A percentile compares a stretch with the other conserved stretches of the same genome.
Evolutionary conservation across 2,329 filamentous ascomycete genomes (phyloP).

Genomic region (Fusarium redolens): DNA sequence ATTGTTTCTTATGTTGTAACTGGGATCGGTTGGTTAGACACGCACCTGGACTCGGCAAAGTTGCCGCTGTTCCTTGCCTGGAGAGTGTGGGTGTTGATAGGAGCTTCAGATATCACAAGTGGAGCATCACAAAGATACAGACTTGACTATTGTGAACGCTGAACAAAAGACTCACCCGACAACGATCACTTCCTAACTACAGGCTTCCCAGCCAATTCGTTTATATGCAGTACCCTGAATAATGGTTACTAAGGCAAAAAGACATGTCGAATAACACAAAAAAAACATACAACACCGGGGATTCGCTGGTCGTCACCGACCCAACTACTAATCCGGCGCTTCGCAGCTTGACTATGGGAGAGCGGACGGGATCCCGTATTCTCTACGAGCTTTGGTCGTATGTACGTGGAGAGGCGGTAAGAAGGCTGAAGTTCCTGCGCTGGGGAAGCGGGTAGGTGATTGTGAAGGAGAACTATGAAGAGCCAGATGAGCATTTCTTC

Average conservation of each 20-base stretch:
- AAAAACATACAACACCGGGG: slow-evolving; percentile 32
- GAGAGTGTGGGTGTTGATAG: no score
- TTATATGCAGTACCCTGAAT: not conserved
- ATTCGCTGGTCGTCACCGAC: slow-evolving; percentile 37
- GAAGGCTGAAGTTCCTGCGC: not conserved
- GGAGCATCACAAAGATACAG: not conserved
- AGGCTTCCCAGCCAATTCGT: not conserved
- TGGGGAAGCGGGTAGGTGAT: not conserved
- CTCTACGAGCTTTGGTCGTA: slow-evolving; percentile 30
- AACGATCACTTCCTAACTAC: not conserved
- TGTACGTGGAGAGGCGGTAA: not conserved
- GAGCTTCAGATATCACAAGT: not conserved
- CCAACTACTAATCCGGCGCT: slow-evolving; percentile 38
- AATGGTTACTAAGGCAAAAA: not conserved
- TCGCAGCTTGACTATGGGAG: slow-evolving; percentile 34
- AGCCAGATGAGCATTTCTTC: not conserved
- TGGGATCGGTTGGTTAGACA: not conserved
- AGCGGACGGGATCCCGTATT: slow-evolving; percentile 35
- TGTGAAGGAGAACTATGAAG: not conserved
- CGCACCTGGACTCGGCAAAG: not conserved
- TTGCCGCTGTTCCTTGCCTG: not conserved
- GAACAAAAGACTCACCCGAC: not conserved
- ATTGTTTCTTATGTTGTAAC: not conserved
- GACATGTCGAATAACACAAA: not conserved
- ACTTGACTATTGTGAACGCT: not conserved